These are phyloP conservation scores for Pseudopyricularia cyperi DNA, from an alignment of 2,329 filamentous ascomycete species.

Conservation along the genomic window DNA sequence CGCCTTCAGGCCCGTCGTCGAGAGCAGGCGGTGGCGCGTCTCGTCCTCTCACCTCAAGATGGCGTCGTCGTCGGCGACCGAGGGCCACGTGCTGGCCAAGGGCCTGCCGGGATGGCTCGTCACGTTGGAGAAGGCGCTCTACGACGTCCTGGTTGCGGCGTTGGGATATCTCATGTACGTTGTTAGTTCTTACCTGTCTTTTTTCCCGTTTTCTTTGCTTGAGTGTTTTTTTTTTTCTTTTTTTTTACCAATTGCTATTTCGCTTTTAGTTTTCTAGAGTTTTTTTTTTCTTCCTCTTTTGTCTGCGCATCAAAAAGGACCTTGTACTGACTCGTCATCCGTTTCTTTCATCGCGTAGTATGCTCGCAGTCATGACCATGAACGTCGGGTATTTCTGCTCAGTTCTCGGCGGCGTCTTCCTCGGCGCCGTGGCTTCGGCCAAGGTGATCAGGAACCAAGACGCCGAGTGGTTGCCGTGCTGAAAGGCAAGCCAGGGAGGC, in stretches of 20 bases:
- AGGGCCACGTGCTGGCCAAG: background rate
- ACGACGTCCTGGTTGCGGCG: constrained; percentile 46
- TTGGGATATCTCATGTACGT: constrained; percentile 55
- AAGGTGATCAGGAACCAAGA: background rate
- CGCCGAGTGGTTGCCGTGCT: constrained; percentile 1
- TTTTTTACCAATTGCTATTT: constrained; percentile 21
- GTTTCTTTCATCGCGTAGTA: constrained; percentile 30
- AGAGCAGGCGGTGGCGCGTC: constrained; percentile 32
- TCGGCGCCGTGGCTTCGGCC: constrained; percentile 25
- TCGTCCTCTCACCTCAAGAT: background rate
- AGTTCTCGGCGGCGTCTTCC: constrained; percentile 57
- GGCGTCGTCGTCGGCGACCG: background rate
- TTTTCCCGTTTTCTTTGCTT: no score
- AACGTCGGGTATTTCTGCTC: constrained; percentile 79
- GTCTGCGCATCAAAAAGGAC: background rate
- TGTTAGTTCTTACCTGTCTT: no score
- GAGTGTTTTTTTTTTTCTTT: no score
- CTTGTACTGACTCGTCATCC: background rate
- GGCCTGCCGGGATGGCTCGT: background rate
- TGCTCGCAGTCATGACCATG: constrained; percentile 72
- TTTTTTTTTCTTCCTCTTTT: no score
- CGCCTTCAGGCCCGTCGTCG: constrained; percentile 41
- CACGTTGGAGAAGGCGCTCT: constrained; percentile 10
- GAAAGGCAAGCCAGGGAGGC: background rate
- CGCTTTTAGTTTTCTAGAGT: background rate